phyloP scores from a whole-genome alignment of 257 asterid species.

The Ocimum tenuiflorum region DNA sequence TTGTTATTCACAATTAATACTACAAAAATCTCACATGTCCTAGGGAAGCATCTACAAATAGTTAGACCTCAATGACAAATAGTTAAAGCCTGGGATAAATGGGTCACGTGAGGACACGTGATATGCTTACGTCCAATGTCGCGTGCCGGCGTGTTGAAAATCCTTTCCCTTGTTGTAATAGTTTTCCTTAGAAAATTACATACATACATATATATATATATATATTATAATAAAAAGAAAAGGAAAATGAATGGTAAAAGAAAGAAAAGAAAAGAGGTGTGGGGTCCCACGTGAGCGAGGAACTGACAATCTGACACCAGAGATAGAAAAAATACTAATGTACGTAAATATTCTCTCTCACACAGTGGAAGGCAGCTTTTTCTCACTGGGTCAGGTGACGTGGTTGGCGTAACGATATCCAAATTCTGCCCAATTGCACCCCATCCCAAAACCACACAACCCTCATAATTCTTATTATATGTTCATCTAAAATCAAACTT shows the following conservation, averaged over 20 bases:
- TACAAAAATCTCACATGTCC: no score
- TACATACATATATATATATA: no score
- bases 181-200: no score
- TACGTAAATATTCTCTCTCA: constrained; percentile 16
- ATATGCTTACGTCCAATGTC: neutral
- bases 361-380: constrained; percentile 23
- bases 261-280: constrained; percentile 21
- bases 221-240: neutral
- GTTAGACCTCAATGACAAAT: no score
- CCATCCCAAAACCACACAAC: no score
- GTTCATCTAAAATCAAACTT: no score
- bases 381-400: constrained; percentile 16
- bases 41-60: no score
- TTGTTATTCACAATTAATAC: no score
- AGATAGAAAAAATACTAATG: neutral
- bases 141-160: constrained; percentile 23
- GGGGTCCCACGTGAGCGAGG: constrained; percentile 33
- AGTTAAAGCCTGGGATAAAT: neutral
- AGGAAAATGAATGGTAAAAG: neutral
- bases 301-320: constrained; percentile 30
- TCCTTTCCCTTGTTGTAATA: neutral
- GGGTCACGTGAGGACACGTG: constrained; percentile 30
- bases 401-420: constrained; percentile 5
- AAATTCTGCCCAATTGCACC: neutral
- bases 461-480: no score